Base-by-base conservation (phyloP, 2,329 filamentous ascomycete genomes). In the Beauveria brongniartii region DNA sequence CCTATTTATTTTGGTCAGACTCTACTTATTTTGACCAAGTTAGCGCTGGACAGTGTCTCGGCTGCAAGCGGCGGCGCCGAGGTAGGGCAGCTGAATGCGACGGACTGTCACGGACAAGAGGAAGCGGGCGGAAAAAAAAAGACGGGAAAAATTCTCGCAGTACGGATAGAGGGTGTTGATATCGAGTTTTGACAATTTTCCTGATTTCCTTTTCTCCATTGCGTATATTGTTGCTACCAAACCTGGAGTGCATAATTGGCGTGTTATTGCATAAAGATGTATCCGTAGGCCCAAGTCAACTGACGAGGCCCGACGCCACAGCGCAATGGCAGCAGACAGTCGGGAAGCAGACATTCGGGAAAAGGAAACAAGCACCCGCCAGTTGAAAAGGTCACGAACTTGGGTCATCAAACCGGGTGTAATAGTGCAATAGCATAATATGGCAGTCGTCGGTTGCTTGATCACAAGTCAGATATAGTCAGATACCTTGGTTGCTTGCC, bases 1-100 rank as follows among this genome's bases (percentile, higher is more conserved):
- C 1, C 2, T 34, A 14, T 14, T 37, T 37, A 37, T 4, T 4
- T 14, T 37, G 4, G 12, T 37, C 34, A 37, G 34, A 9, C 30
- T 34, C 30, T 12, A 37, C 5, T 12, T 37, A 37, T 37, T 5
- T 12, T 14, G 34, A 37, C 34, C 14, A 37, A 6, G 3, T 6
- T 51, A 34, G 48, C 18, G 28, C 18, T 5, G 28, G 10, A 5
- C 20, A 22, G 9, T 59, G 56, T 59, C 56, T 59, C 24, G 47
- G 46, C 24, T 44, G 56, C 9, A 30, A 59, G 24, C 56, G 56
- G 56, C 46, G 24, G 24, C 24, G 22, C 56, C 56, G 56, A 59
- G 56, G 30, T 20, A 9, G 48, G 8, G 18, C 26, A 51, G 48
- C 48, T 51, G 48, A 37, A 34, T 22, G n/a, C 18, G 7, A 16